Evolutionary conservation across 495 filamentous ascomycete genomes (phyloP).

Genomic region (Trichoderma erinaceum): DNA sequence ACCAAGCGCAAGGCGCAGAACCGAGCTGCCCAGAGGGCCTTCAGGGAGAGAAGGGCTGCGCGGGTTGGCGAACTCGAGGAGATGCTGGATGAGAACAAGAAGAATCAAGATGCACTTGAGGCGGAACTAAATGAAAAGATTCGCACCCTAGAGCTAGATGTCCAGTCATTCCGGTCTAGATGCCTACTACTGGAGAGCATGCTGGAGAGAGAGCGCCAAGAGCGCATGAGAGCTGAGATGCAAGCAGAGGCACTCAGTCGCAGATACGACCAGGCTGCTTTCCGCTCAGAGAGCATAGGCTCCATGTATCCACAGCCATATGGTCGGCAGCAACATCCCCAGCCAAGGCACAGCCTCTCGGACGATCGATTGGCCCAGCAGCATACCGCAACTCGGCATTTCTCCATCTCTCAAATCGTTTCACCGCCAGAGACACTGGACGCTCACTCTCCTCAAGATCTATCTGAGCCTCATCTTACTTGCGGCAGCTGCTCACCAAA

Average conservation of each 20-base stretch:
- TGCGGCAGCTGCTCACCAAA: constrained; percentile 48
- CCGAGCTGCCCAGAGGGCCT: constrained; percentile 83
- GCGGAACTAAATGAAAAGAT: constrained; percentile 41
- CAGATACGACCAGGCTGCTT: neutral
- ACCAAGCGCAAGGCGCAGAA: constrained; percentile 93
- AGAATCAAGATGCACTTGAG: constrained; percentile 42
- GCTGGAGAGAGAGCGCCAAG: constrained; percentile 38
- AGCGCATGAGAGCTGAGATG: constrained; percentile 22
- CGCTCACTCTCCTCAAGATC: constrained; percentile 18
- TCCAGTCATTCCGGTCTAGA: constrained; percentile 35
- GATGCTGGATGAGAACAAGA: constrained; percentile 60
- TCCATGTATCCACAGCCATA: neutral
- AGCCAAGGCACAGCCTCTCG: constrained; percentile 20
- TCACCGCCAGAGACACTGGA: constrained; percentile 36
- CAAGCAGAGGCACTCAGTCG: constrained; percentile 25
- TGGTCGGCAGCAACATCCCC: constrained; percentile 11
- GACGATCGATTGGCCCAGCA: neutral
- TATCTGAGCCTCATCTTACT: constrained; percentile 30
- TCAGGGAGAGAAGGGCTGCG: constrained; percentile 79
- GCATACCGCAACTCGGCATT: constrained; percentile 16
- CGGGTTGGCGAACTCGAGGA: constrained; percentile 83
- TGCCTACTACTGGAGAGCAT: constrained; percentile 37
- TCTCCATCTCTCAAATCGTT: constrained; percentile 44
- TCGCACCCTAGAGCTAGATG: constrained; percentile 39
- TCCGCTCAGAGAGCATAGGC: neutral